Percentiles rank a stretch among this genome's conserved stretches.
Evolutionary conservation across 768 basidiomycete species (phyloP).

Genomic region (Naematelia encephala): DNA sequence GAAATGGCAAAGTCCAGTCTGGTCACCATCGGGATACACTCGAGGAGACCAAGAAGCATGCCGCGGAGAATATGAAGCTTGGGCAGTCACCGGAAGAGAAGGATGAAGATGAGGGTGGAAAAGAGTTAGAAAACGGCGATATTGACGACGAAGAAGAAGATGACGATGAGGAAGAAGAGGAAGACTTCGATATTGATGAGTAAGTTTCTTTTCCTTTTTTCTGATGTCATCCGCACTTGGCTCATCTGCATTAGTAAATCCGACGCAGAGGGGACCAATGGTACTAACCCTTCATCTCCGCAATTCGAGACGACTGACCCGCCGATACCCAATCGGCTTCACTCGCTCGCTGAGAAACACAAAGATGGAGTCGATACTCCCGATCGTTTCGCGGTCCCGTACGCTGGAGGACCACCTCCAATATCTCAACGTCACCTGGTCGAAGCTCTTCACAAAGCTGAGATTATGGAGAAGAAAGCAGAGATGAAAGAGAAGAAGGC

Average conservation of each 20-base stretch:
- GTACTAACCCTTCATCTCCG: slow-evolving; percentile 21
- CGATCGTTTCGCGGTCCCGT: slow-evolving; percentile 43
- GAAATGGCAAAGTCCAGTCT: slow-evolving; percentile 9
- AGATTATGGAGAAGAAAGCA: slow-evolving; percentile 39
- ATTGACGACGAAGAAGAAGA: slow-evolving; percentile 54
- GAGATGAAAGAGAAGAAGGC: slow-evolving; percentile 49
- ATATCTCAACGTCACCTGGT: slow-evolving; percentile 47
- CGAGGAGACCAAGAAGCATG: slow-evolving; percentile 18
- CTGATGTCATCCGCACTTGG: background rate
- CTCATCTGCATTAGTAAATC: slow-evolving; percentile 55
- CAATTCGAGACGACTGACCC: slow-evolving; percentile 11
- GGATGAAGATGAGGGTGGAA: slow-evolving; percentile 52
- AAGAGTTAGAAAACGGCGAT: too few relatives aligned
- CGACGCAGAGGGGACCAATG: slow-evolving; percentile 54
- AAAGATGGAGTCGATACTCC: slow-evolving; percentile 50
- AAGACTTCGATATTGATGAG: slow-evolving; percentile 91
- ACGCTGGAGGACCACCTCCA: slow-evolving; percentile 39
- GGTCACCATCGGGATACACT: background rate
- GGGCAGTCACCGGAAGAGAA: slow-evolving; percentile 35
- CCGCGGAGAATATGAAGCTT: slow-evolving; percentile 14
- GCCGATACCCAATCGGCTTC: slow-evolving; percentile 11
- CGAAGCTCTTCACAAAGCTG: slow-evolving; percentile 32
- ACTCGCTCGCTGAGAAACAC: slow-evolving; percentile 31
- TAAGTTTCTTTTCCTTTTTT: slow-evolving; percentile 21
- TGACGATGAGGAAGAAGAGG: slow-evolving; percentile 63